Base-by-base conservation (phyloP, 164 flowering plant species). In the Pachysandra terminalis region DNA sequence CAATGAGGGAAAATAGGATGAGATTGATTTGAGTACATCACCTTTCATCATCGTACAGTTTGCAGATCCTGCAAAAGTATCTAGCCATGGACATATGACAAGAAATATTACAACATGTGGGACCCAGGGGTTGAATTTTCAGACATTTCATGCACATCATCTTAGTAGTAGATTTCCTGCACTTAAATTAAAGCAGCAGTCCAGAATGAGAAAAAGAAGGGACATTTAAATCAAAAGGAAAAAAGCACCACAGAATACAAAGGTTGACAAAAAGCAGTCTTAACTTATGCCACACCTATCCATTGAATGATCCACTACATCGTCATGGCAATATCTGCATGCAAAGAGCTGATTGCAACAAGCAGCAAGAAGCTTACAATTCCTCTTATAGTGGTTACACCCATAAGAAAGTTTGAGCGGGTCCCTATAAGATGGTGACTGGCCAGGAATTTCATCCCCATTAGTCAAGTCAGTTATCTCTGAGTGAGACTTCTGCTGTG, bases 111-210 rank as follows among this genome's bases (percentile, higher is more conserved):
- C 81, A 69, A 80, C 98, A 94, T 57, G 67, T 78, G 4, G 79
- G 73, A 15, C 89, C 83, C 63, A 94, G 77, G 15, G 88, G 96
- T 73, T 94, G 98, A 79, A 90, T 80, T 54, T 71, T 70, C 78
- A 94, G 72, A 81, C 98, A 94, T 72, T 82, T 81, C 97, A 94
- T 94, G 83, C 98, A 94, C 95, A 90, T 85, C 97, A 94, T 94
- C 71, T 86, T 74, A 54, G 90, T 80, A 6, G 83, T 81, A 28
- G 75, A 65, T 80, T 86, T 89, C 78, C 98, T 94, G 90, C 74
- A 76, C 6, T 49, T 48, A 57, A 40, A 57, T 37, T 56, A 12
- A 68, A 67, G 16, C 54, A 74, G 48, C 25, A 53, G 9, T 54
- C 23, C 68, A 60, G 32, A 57, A 58, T 15, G 48, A 35, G 52